Conservation (phyloP, 495 filamentous ascomycete species). For the Platismatia glauca region DNA sequence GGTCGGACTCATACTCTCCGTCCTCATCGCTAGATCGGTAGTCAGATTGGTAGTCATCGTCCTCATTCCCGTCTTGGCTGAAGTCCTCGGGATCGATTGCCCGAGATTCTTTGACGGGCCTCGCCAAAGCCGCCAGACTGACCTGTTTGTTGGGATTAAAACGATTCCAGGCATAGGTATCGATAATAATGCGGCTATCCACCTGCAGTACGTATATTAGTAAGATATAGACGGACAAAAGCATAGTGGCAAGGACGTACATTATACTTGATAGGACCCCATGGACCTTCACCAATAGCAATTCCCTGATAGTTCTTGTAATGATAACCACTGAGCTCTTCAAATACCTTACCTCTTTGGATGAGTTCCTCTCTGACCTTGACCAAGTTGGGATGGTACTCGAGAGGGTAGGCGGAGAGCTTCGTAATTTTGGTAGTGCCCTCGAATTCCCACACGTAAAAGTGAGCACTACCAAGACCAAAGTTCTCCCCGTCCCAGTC, state of each 20-base stretch:
- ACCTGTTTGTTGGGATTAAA: constrained; percentile 31
- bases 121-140: constrained; percentile 50
- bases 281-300: constrained; percentile 27
- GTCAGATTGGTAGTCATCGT: not conserved
- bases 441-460: constrained; percentile 41
- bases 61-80: not conserved
- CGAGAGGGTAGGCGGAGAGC: constrained; percentile 48
- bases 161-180: constrained; percentile 31
- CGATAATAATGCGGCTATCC: constrained; percentile 48
- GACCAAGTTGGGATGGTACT: constrained; percentile 39
- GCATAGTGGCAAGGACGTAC: not conserved
- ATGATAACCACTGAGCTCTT: constrained; percentile 49
- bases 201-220: constrained; percentile 24
- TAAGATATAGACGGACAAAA: not conserved
- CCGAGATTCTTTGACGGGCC: constrained; percentile 40
- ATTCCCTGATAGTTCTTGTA: constrained; percentile 53
- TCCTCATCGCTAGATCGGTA: constrained; percentile 1
- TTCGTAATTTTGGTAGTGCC: constrained; percentile 49
- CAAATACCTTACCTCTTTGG: constrained; percentile 41
- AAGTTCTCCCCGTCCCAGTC: constrained; percentile 54
- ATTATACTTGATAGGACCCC: constrained; percentile 35
- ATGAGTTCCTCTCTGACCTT: constrained; percentile 33
- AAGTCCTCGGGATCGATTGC: constrained; percentile 20
- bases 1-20: not conserved
- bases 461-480: constrained; percentile 36